phyloP scores from a whole-genome alignment of 345 rosid genomes.

The Raphanus sativus region DNA sequence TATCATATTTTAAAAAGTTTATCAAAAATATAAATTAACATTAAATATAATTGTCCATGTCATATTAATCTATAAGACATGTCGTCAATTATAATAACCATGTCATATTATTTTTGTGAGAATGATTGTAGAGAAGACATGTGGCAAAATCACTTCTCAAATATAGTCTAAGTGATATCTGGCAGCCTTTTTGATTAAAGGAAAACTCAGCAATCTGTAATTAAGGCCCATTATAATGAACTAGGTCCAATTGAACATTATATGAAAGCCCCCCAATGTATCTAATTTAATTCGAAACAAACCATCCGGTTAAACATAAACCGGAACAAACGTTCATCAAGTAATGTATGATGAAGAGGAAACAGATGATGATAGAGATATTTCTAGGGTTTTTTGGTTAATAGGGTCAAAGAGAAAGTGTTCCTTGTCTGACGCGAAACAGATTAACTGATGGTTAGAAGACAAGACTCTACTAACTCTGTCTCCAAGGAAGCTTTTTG shows the following conservation, averaged over 20 bases:
- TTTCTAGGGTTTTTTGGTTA: conserved; percentile 20
- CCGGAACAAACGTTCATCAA: conserved; percentile 10
- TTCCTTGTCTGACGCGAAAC: conserved; percentile 14
- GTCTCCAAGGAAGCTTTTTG: conserved; percentile 9
- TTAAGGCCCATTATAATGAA: conserved; percentile 1
- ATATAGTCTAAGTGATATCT: no score
- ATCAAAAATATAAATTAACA: no score
- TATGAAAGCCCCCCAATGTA: conserved; percentile 13
- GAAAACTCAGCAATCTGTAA: neutral
- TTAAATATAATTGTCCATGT: no score
- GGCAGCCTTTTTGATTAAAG: no score
- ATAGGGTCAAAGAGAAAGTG: conserved; percentile 27
- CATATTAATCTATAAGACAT: no score
- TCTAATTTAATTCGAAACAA: neutral
- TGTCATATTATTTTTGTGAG: no score
- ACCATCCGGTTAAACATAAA: no score
- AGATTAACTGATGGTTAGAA: conserved; percentile 29
- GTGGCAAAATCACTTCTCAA: no score
- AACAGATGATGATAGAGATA: neutral
- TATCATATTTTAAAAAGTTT: no score
- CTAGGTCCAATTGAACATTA: neutral
- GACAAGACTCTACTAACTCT: conserved; percentile 27
- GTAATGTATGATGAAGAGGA: conserved; percentile 4
- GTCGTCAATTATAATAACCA: no score
- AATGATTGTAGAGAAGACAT: no score